A percentile compares a stretch with the other conserved stretches of the same genome.
Evolutionary conservation across 805 yeast species (phyloP).

Genomic region (Yamadazyma philogaea): DNA sequence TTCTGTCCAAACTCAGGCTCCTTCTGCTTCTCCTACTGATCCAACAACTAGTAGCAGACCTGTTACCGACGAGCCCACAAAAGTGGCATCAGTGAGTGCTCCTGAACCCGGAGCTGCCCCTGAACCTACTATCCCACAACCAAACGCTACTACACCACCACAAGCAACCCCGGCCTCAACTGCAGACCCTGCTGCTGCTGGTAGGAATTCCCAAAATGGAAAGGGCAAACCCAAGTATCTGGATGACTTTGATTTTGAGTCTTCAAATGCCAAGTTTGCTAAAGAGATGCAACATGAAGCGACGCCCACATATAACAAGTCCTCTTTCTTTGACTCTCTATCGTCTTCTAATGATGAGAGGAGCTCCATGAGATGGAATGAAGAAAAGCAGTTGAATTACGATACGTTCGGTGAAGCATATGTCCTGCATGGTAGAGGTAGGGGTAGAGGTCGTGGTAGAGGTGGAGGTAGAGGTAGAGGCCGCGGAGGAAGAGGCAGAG

Average conservation of each 20-base stretch:
- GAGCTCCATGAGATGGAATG: conserved; percentile 57
- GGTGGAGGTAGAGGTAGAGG: conserved; percentile 18
- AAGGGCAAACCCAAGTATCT: conserved; percentile 28
- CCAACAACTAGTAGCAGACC: conserved; percentile 7
- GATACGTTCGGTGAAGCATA: conserved; percentile 83
- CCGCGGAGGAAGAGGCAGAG: conserved; percentile 19
- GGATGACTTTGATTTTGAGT: conserved; percentile 71
- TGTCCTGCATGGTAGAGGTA: conserved; percentile 43
- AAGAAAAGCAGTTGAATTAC: conserved; percentile 67
- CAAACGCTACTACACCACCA: conserved; percentile 13
- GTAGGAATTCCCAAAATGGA: background rate
- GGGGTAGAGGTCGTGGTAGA: conserved; percentile 21
- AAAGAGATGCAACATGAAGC: conserved; percentile 43
- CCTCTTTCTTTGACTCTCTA: conserved; percentile 86
- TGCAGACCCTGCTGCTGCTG: background rate
- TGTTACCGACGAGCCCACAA: conserved; percentile 7
- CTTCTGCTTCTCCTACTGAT: background rate
- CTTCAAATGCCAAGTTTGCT: conserved; percentile 68
- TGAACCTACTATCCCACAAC: conserved; percentile 14
- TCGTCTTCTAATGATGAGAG: conserved; percentile 62
- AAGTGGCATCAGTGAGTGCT: background rate
- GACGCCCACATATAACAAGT: conserved; percentile 59
- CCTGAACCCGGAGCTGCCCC: conserved; percentile 5
- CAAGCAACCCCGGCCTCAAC: conserved; percentile 13
- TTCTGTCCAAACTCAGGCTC: conserved; percentile 6